phyloP scores from a whole-genome alignment of 139 green algal species.

The Chlamydomonas sp. region DNA sequence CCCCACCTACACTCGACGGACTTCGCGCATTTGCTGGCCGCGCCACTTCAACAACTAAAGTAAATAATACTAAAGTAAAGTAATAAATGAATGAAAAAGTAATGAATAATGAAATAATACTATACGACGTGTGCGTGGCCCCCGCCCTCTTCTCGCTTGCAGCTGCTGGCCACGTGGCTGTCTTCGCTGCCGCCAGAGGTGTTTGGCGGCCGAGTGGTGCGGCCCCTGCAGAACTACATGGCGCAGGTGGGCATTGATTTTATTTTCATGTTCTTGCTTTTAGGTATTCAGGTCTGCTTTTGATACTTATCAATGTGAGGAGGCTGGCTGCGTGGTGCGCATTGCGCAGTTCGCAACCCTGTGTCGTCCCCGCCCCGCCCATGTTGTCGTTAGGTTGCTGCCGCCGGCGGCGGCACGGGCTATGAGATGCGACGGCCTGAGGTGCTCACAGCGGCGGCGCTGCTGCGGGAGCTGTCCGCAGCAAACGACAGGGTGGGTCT shows the following conservation, averaged over 20 bases:
- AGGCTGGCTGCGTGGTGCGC: too few species aligned
- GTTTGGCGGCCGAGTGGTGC: constrained; percentile 67
- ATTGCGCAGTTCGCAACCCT: too few species aligned
- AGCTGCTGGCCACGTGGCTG: constrained; percentile 59
- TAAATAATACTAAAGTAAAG: too few species aligned
- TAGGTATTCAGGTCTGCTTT: too few species aligned
- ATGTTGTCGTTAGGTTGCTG: neutral
- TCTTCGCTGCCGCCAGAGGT: constrained; percentile 60
- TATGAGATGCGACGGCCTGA: constrained; percentile 1
- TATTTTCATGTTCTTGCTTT: neutral
- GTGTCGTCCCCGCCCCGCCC: too few species aligned
- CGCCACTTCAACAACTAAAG: too few species aligned
- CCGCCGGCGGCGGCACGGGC: neutral
- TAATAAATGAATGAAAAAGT: too few species aligned
- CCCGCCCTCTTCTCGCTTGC: neutral
- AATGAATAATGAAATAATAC: too few species aligned
- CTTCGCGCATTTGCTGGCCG: too few species aligned
- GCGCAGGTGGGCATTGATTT: constrained; percentile 1
- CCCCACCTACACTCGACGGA: too few species aligned
- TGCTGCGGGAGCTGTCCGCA: constrained; percentile 69
- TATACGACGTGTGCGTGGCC: too few species aligned
- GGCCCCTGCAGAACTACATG: constrained; percentile 68
- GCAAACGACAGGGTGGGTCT: constrained; percentile 50
- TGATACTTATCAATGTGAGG: too few species aligned
- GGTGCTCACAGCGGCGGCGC: constrained; percentile 41